Conservation (phyloP, 2,329 filamentous ascomycete species). For the Venturia asperata region DNA sequence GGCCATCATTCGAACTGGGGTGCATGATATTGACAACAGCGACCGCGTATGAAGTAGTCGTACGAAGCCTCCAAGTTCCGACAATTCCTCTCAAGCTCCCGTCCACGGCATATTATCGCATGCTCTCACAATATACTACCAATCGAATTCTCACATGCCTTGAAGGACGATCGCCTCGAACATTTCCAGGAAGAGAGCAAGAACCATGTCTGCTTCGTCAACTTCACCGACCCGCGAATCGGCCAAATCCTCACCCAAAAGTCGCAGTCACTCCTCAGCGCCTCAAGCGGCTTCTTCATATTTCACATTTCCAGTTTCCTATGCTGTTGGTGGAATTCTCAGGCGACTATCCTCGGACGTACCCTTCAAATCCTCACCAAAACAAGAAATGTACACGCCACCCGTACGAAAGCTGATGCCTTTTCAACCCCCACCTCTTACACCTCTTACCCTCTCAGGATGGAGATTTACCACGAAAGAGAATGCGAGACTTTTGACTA, state of each 20-base stretch:
- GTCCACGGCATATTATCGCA: neutral
- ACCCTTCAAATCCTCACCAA: neutral
- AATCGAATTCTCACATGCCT: neutral
- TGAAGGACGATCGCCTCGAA: neutral
- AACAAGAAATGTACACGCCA: constrained; percentile 29
- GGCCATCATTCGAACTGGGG: neutral
- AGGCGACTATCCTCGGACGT: constrained; percentile 41
- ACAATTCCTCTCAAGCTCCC: neutral
- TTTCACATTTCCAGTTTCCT: constrained; percentile 44
- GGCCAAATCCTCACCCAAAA: neutral
- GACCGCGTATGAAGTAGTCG: neutral
- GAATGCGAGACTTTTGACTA: constrained; percentile 60
- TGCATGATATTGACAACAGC: neutral
- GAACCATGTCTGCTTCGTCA: constrained; percentile 12
- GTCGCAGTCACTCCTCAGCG: neutral
- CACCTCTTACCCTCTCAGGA: constrained; percentile 65
- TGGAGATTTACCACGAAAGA: constrained; percentile 54
- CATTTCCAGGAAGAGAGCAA: neutral
- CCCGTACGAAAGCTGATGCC: constrained; percentile 62
- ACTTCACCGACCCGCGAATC: neutral
- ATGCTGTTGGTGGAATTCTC: constrained; percentile 42
- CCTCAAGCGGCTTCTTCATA: constrained; percentile 33
- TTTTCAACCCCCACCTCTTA: constrained; percentile 81
- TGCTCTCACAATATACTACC: neutral
- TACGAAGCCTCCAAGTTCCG: neutral